A percentile compares a stretch with the other conserved stretches of the same genome.
phyloP scores from a whole-genome alignment of 2,329 filamentous ascomycete genomes.

The Cordyceps fumosorosea region DNA sequence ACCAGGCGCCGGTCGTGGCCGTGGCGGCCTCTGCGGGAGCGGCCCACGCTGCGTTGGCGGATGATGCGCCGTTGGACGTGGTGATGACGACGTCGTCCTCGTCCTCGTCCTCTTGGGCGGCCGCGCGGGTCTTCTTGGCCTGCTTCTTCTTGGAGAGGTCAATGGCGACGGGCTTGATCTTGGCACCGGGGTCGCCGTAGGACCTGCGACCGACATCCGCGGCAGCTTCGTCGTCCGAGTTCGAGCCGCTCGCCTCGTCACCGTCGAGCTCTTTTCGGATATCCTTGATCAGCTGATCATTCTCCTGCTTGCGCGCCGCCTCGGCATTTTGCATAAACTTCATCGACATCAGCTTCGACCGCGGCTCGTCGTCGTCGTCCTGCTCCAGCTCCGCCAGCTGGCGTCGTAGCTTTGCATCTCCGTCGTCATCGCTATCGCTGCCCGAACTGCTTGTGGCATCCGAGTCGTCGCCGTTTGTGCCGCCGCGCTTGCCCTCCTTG shows the following conservation, averaged over 20 bases:
- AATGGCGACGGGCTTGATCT: constrained; percentile 25
- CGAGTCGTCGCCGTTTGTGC: constrained; percentile 41
- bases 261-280: constrained; percentile 68
- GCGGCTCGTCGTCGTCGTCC: constrained; percentile 41
- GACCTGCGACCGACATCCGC: constrained; percentile 61
- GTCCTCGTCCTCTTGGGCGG: constrained; percentile 22
- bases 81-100: constrained; percentile 23
- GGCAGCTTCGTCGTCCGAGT: constrained; percentile 40
- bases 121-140: constrained; percentile 21
- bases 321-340: constrained; percentile 94
- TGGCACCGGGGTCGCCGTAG: constrained; percentile 48
- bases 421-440: constrained; percentile 47
- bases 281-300: constrained; percentile 67
- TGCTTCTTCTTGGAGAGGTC: constrained; percentile 21
- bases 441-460: constrained; percentile 39
- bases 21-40: constrained; percentile 19
- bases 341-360: constrained; percentile 71
- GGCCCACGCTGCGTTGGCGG: constrained; percentile 18
- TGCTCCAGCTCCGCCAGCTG: constrained; percentile 36
- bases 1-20: constrained; percentile 36
- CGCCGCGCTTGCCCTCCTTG: constrained; percentile 62
- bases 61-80: constrained; percentile 12
- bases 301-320: constrained; percentile 66
- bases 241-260: constrained; percentile 42
- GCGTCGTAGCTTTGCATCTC: constrained; percentile 44